phyloP scores from a whole-genome alignment of 2,329 filamentous ascomycete species.

The Davidsoniella eucalypti region DNA sequence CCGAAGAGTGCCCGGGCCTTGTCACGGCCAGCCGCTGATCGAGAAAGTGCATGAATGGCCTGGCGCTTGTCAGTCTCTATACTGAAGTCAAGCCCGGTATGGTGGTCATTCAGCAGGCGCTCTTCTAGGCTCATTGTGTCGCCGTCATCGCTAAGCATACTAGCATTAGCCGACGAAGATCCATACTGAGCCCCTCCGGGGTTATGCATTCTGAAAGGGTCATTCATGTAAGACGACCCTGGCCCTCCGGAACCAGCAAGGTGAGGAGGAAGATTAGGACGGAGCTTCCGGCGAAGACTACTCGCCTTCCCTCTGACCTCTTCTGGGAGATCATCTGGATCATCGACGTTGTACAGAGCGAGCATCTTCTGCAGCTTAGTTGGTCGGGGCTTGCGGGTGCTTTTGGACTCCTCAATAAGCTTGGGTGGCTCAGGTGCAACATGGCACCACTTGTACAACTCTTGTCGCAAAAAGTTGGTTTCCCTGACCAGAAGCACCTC shows the following conservation, averaged over 20 bases:
- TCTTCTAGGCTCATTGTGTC: conserved; percentile 29
- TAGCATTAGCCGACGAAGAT: conserved; percentile 8
- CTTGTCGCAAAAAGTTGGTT: conserved; percentile 95
- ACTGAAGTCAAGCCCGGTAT: conserved; percentile 29
- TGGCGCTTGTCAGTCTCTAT: conserved; percentile 31
- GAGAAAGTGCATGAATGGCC: conserved; percentile 35
- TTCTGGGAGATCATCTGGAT: conserved; percentile 78
- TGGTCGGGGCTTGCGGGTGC: conserved; percentile 84
- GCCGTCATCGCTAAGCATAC: conserved; percentile 10
- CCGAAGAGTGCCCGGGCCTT: conserved; percentile 36
- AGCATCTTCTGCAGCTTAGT: conserved; percentile 96
- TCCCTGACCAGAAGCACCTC: conserved; percentile 83
- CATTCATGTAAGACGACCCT: conserved; percentile 14
- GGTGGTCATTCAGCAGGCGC: conserved; percentile 30
- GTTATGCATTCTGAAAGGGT: conserved; percentile 15
- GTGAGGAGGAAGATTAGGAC: conserved; percentile 30
- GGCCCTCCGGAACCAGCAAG: conserved; percentile 9
- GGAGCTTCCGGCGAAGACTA: conserved; percentile 54
- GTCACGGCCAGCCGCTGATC: conserved; percentile 33
- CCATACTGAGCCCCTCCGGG: conserved; percentile 14
- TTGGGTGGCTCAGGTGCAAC: conserved; percentile 77
- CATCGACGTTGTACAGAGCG: conserved; percentile 71
- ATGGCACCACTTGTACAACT: conserved; percentile 86
- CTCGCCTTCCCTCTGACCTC: conserved; percentile 65
- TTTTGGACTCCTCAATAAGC: conserved; percentile 71